Evolutionary conservation across 1,139 yeast genomes (phyloP), one percentile per base, ranked within the genome.

Genomic region (Protomyces pachydermus): DNA sequence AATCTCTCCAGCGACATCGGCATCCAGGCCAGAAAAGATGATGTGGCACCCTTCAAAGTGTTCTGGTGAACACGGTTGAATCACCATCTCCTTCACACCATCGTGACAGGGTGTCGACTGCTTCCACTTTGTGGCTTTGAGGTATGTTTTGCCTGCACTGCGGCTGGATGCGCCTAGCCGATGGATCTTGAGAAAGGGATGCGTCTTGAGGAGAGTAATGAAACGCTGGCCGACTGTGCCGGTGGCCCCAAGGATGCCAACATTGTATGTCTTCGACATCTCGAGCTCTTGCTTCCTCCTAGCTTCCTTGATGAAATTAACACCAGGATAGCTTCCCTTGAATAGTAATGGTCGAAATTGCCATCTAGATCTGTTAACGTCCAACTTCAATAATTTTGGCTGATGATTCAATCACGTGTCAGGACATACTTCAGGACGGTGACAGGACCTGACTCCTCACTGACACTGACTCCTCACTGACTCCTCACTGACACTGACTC

Each of bases 151-250:
- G 56, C 98, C 98, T 18, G 98, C 97, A 23, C 97, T 90, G 74
- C 98, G 84, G 39, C 89, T 74, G 25, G 97, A 90, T 4, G 99
- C 99, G 68, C 98, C 98, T 68, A 93, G 80, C 5, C 85, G 95
- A 67, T 84, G 82, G 65, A 93, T 78, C 74, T 89, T 91, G 72
- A 95, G 91, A 68, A 90, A 90, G 39, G 98, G 98, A 74, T 93
- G 98, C 68, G 88, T 79, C 1, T 91, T 83, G 69, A 93, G 81
- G 64, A 93, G 81, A 65, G 91, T 80, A 69, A 93, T 91, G 74
- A 93, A 93, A 72, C 98, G 83, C 78, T 93, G 99, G 64, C 99
- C 99, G 55, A 93, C 99, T 52, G 96, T 87, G 42, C 66, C 66
- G 4, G 69, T 67, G 70, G 98, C 98, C 63, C 98, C 98, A 69